phyloP scores from a whole-genome alignment of 208 protist species.

The Leishmania major region DNA sequence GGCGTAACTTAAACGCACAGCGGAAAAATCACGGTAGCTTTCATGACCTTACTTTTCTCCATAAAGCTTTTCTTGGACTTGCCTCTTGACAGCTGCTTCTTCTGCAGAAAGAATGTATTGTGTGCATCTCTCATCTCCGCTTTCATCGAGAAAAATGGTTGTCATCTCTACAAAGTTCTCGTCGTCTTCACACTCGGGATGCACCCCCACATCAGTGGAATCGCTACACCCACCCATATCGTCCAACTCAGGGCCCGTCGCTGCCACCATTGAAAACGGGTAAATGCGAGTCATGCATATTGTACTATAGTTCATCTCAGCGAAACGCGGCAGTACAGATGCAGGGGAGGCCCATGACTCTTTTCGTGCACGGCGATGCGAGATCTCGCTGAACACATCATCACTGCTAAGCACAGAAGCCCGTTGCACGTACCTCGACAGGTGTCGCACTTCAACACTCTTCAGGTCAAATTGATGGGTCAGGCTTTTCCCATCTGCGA shows the following conservation, averaged over 20 bases:
- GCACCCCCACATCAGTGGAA: not conserved
- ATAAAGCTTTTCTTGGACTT: slow-evolving; percentile 6
- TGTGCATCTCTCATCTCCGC: not conserved
- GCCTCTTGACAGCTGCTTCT: slow-evolving; percentile 13
- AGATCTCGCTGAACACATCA: slow-evolving; percentile 5
- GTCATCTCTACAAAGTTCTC: slow-evolving; percentile 8
- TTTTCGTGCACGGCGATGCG: not conserved
- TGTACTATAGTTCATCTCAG: slow-evolving; percentile 8
- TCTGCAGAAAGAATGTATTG: slow-evolving; percentile 12
- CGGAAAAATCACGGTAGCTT: not conserved
- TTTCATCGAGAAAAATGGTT: not conserved
- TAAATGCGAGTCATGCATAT: not conserved
- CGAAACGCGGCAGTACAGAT: not conserved
- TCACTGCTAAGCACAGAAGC: slow-evolving; percentile 19
- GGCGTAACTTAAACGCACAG: not conserved
- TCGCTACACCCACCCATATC: not conserved
- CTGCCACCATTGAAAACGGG: not conserved
- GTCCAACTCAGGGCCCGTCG: not conserved
- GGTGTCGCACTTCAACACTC: not conserved
- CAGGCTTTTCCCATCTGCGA: slow-evolving; percentile 9
- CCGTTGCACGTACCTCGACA: slow-evolving; percentile 8
- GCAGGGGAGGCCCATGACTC: not conserved
- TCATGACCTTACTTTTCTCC: not conserved
- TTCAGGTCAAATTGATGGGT: slow-evolving; percentile 2
- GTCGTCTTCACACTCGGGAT: not conserved